phyloP scores from a whole-genome alignment of 129 eudicot species.

The carrot (Daucus carota) region DNA sequence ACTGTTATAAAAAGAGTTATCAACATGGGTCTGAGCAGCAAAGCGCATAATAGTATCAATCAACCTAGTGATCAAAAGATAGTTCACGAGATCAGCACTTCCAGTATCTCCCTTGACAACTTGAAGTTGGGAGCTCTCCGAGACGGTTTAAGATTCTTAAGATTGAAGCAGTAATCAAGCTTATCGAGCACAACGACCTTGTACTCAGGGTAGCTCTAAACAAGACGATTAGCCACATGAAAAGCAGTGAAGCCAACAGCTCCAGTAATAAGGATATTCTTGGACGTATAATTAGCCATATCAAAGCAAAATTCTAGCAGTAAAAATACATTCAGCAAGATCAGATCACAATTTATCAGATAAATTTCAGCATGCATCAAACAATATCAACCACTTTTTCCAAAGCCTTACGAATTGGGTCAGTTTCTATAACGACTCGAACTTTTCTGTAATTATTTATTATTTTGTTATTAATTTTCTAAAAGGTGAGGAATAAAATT shows the following conservation, averaged over 20 bases:
- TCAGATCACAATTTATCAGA: no score
- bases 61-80: slow-evolving; percentile 68
- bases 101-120: slow-evolving; percentile 93
- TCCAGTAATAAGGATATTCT: slow-evolving; percentile 94
- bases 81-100: slow-evolving; percentile 96
- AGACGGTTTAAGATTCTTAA: slow-evolving; percentile 75
- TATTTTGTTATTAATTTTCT: no score
- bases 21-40: slow-evolving; percentile 99
- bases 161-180: slow-evolving; percentile 94
- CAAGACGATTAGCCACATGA: slow-evolving; percentile 92
- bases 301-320: slow-evolving; percentile 22
- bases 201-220: slow-evolving; percentile 84
- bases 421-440: no score
- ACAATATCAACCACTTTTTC: background rate
- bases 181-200: slow-evolving; percentile 96
- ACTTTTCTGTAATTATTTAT: no score
- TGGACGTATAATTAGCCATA: slow-evolving; percentile 69
- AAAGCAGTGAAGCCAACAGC: slow-evolving; percentile 97
- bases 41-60: slow-evolving; percentile 98
- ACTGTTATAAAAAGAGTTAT: slow-evolving; percentile 91
- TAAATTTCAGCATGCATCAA: no score
- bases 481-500: no score
- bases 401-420: background rate
- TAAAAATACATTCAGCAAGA: slow-evolving; percentile 6
- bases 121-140: slow-evolving; percentile 72